Evolutionary conservation across 78 protist species (phyloP).

Genomic region (Dictyostelium purpureum): DNA sequence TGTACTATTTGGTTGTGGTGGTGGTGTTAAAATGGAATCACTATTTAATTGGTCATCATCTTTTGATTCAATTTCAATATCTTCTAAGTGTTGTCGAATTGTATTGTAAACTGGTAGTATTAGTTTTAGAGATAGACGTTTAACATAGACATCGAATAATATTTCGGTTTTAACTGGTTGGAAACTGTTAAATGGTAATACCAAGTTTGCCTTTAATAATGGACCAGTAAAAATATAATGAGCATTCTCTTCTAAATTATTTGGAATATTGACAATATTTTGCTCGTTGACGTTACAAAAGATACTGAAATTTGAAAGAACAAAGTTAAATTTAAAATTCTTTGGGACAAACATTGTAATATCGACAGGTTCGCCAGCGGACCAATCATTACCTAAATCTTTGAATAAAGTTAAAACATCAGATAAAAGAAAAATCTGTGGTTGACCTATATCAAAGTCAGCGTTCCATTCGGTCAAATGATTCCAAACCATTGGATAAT

Average conservation of each 20-base stretch:
- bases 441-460: neutral
- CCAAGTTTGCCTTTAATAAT: neutral
- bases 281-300: constrained; percentile 79
- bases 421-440: constrained; percentile 63
- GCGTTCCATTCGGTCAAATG: constrained; percentile 60
- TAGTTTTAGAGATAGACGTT: constrained; percentile 22
- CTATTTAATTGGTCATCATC: neutral
- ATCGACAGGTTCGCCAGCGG: constrained; percentile 73
- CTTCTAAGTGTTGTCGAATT: constrained; percentile 70
- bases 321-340: constrained; percentile 11
- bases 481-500: constrained; percentile 74
- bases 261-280: constrained; percentile 67
- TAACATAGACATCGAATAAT: constrained; percentile 11
- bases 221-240: constrained; percentile 73
- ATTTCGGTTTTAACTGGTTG: constrained; percentile 69
- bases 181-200: constrained; percentile 53
- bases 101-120: constrained; percentile 62
- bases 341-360: constrained; percentile 68
- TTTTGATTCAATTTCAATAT: constrained; percentile 6
- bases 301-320: constrained; percentile 9
- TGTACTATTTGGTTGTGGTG: neutral
- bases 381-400: constrained; percentile 75
- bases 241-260: constrained; percentile 69
- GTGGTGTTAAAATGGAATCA: neutral
- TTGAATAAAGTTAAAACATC: constrained; percentile 48